Conservation (phyloP, 2,329 filamentous ascomycete genomes). For the Botryosphaeria dothidea region DNA sequence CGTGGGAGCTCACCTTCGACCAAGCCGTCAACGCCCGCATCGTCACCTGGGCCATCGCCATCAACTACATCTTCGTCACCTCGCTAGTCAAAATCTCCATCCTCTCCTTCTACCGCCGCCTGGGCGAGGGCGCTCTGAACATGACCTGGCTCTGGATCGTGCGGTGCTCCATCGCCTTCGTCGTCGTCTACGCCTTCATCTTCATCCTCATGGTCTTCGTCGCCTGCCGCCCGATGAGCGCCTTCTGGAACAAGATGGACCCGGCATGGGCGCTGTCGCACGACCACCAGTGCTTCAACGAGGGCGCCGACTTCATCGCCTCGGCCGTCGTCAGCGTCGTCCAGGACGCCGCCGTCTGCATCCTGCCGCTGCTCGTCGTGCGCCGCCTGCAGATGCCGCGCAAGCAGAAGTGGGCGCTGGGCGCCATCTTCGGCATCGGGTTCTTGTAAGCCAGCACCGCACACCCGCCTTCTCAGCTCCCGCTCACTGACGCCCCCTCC, state of each 20-base stretch:
- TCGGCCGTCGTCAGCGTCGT: conserved; percentile 41
- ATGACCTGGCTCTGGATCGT: conserved; percentile 43
- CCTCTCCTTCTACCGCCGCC: conserved; percentile 45
- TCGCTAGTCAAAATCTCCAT: conserved; percentile 37
- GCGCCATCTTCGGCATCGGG: conserved; percentile 47
- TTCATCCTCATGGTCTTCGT: conserved; percentile 40
- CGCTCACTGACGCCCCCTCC: too few relatives aligned
- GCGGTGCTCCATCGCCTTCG: conserved; percentile 40
- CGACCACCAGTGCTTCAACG: conserved; percentile 35
- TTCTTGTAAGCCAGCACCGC: conserved; percentile 37
- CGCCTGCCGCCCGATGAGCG: conserved; percentile 40
- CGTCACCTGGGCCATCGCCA: background rate
- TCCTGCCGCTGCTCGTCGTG: conserved; percentile 46
- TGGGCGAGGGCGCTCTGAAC: conserved; percentile 38
- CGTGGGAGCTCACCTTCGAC: background rate
- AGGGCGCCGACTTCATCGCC: conserved; percentile 38
- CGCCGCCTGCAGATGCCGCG: conserved; percentile 44
- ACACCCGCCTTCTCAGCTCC: background rate
- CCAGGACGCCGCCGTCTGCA: conserved; percentile 43
- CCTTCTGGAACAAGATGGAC: conserved; percentile 44
- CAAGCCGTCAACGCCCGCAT: conserved; percentile 7
- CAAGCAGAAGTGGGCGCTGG: conserved; percentile 46
- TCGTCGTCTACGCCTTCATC: conserved; percentile 38
- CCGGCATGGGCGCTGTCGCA: conserved; percentile 4
- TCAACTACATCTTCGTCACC: conserved; percentile 28